These are phyloP conservation scores for Gymnopilus dilepis DNA, from an alignment of 768 basidiomycete genomes.

Conservation along the genomic window DNA sequence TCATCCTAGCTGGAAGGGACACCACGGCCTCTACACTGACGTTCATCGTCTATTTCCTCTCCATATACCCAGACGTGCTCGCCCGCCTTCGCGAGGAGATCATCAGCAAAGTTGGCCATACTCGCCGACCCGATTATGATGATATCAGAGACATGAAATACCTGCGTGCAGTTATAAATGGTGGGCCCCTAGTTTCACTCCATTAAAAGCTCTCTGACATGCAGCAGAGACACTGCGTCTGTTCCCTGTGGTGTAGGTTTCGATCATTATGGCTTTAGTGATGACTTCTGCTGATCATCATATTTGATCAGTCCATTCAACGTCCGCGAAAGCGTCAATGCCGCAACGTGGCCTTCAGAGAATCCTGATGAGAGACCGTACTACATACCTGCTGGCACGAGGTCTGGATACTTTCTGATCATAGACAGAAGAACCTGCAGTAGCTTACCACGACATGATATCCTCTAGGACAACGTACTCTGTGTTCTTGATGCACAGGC, in stretches of 20 bases:
- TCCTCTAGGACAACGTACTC: neutral
- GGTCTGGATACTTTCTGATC: neutral
- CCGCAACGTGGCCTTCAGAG: neutral
- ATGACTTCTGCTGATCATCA: neutral
- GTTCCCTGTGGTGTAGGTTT: conserved; percentile 32
- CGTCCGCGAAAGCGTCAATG: neutral
- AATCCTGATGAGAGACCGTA: neutral
- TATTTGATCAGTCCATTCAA: neutral
- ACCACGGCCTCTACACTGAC: conserved; percentile 49
- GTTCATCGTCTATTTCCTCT: conserved; percentile 46
- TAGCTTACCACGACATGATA: neutral
- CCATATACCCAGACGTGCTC: conserved; percentile 43
- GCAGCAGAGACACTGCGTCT: conserved; percentile 48
- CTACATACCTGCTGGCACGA: neutral
- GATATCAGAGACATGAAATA: conserved; percentile 32
- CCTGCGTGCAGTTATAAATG: conserved; percentile 16
- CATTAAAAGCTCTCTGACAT: neutral
- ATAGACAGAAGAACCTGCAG: neutral
- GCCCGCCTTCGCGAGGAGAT: conserved; percentile 44
- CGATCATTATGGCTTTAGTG: neutral
- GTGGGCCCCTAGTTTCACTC: neutral
- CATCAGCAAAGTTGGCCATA: conserved; percentile 38
- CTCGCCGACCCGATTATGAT: conserved; percentile 42
- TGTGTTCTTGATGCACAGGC: conserved; percentile 50
- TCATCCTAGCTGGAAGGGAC: conserved; percentile 59